Base-by-base conservation (phyloP, 306 rosid genomes). In the Ormosia emarginata region DNA sequence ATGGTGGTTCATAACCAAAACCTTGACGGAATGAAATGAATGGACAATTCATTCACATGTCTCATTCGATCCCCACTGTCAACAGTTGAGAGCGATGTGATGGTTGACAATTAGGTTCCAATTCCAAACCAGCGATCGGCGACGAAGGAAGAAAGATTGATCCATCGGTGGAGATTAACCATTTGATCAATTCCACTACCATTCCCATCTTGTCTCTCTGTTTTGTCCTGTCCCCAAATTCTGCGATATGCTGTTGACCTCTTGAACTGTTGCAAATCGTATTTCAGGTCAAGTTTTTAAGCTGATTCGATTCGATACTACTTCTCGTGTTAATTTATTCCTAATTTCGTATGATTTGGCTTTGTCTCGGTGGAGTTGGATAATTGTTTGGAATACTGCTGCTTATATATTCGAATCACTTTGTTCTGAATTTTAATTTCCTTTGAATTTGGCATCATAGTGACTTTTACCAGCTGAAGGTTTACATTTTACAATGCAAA, bases 221-320 rank as follows among this genome's bases (percentile, higher is more conserved):
- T 24, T 24, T 24, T 24, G 24, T n/a, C 44, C 36, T 61, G 43
- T 40, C 56, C 53, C 44, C 80, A 30, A 4, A 30, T 49, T 17
- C 76, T 8, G 8, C 8, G 36, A 43, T 81, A 50, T 15, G 44
- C 55, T 71, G n/a, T n/a, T n/a, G 39, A 39, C 33, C n/a, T 18
- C 24, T 24, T n/a, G 2, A 47, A 43, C 41, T 15, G 9, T 39
- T 39, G 72, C 61, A 24, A 44, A 52, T 59, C 34, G 7, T 15
- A n/a, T 68, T 69, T 50, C 75, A 83, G 86, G 82, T 77, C 3
- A 67, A 59, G 8, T 58, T 53, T 58, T 47, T 46, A 33, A 47
- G 30, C 46, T 41, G 29, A 6, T 77, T 24, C 24, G 24, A 24
- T 52, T 56, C 33, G 24, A 33, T 40, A 3, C 52, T 64, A 3